Evolutionary conservation across 2,329 filamentous ascomycete genomes (phyloP), one percentile per base, ranked within the genome.

Genomic region (Fusarium beomiforme): DNA sequence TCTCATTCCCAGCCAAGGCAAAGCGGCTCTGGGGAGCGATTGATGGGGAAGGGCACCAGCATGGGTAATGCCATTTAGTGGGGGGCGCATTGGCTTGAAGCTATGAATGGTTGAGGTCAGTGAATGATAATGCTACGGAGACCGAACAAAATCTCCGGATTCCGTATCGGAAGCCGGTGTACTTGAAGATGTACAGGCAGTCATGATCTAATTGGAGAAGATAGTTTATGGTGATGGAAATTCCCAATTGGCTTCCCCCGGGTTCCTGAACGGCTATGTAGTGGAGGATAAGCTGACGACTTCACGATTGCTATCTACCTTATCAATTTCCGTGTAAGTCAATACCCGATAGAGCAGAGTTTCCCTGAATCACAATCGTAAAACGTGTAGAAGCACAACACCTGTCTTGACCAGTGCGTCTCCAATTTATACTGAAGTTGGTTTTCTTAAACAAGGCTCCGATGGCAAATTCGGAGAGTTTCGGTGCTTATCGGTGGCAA

Each of bases 151-250:
- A 36, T 55, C 54, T 24, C 46, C 69, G 69, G 69, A 72, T 49
- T 55, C 69, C 69, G 69, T 43, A 46, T 71, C 69, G 69, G 69
- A 71, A 70, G 69, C 69, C 69, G 69, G 69, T 29, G 33, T n/a
- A 7, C 39, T 41, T 54, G 26, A 51, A 29, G 33, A n/a, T 17
- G 23, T 23, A 31, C 19, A 24, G 11, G 11, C 37, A 19, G 19
- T 21, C 23, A 21, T 23, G 26, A 12, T 41, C 41, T 33, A 19
- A 44, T 53, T 69, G 44, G 53, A 41, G 26, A 29, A 6, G 17
- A 29, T 3, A 26, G 14, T 9, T 8, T 19, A 21, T 64, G 37
- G 56, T 49, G 57, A 51, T 24, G 21, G 21, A 33, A 41, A 12
- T 21, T 5, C 11, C 31, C 37, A n/a, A 9, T 34, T 6, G 17